Percentiles rank a stretch among this genome's conserved stretches.
phyloP scores from a whole-genome alignment of 1,284 basidiomycete genomes.

The Inonotus obliquus region DNA sequence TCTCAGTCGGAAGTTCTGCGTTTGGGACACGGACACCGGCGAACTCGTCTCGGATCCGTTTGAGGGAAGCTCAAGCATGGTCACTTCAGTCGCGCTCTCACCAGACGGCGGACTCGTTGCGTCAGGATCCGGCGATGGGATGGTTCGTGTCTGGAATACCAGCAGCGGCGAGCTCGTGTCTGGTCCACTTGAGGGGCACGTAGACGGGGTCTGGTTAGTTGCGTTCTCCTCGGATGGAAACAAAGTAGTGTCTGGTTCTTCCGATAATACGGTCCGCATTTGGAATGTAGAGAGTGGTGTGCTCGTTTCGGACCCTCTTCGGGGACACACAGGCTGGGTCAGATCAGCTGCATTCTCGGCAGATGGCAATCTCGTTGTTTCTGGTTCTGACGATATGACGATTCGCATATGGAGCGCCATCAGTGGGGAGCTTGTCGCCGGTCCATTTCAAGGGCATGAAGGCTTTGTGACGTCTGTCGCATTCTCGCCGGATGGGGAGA shows the following conservation, averaged over 20 bases:
- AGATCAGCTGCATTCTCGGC: neutral
- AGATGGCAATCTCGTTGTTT: neutral
- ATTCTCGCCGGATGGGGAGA: neutral
- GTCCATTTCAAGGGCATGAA: neutral
- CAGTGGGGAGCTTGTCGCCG: neutral
- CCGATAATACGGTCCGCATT: neutral
- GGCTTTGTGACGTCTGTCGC: neutral
- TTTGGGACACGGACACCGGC: neutral
- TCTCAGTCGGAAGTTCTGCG: neutral
- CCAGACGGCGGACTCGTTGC: neutral
- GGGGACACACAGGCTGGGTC: neutral
- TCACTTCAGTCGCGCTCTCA: neutral
- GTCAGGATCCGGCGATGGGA: neutral
- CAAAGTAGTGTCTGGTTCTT: neutral
- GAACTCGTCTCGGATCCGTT: neutral
- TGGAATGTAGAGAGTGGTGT: neutral
- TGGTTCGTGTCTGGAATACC: neutral
- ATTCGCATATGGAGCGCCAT: neutral
- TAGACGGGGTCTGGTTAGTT: neutral
- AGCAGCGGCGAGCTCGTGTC: neutral
- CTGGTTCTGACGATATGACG: neutral
- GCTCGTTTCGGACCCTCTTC: neutral
- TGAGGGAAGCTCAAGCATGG: neutral
- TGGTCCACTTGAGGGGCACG: neutral
- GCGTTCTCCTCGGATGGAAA: slow-evolving; percentile 6